Base-by-base conservation (phyloP, 169 alveolate genomes). In the Plasmodium chabaudi region DNA sequence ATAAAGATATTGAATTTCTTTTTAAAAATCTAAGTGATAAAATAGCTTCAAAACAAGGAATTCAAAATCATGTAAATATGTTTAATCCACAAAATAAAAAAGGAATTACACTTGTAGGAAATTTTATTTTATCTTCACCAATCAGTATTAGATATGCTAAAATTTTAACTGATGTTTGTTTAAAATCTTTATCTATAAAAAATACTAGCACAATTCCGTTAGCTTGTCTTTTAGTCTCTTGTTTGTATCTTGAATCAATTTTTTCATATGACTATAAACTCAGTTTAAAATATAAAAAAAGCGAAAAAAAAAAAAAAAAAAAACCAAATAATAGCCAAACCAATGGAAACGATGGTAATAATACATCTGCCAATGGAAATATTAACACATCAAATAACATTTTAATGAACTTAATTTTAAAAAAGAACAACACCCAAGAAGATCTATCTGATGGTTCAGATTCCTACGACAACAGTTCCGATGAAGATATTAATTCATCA, bases 111-210 rank as follows among this genome's bases (percentile, higher is more conserved):
- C 71, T 70, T 17, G 47, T 42, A 55, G 90, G 90, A 13, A 67
- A 46, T 55, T 65, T 82, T 57, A 60, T 82, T 34, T 47, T 82
- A 53, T 82, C 72, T 25, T 23, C 68, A 55, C 90, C 90, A 27
- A 67, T 82, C 9, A 82, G 90, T 49, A 82, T 82, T 5, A 82
- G 90, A 82, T 82, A 82, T 67, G 90, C 90, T 55, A 82, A 82
- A 67, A 82, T 82, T 53, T 65, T 82, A 65, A 65, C 90, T 9
- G 90, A 82, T 60, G 90, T 82, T 42, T 82, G 90, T 9, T 70
- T 82, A 67, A 82, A 82, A 82, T 65, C 90, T 1, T 42, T 82
- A 82, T 59, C 90, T 13, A 67, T 82, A 56, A 82, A 67, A 10
- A 79, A 82, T 9, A 21, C 49, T 21, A 34, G 72, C 23, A 9